Evolutionary conservation across 1,284 basidiomycete species (phyloP), one percentile per base, ranked within the genome.

Genomic region (Bothia castanella): DNA sequence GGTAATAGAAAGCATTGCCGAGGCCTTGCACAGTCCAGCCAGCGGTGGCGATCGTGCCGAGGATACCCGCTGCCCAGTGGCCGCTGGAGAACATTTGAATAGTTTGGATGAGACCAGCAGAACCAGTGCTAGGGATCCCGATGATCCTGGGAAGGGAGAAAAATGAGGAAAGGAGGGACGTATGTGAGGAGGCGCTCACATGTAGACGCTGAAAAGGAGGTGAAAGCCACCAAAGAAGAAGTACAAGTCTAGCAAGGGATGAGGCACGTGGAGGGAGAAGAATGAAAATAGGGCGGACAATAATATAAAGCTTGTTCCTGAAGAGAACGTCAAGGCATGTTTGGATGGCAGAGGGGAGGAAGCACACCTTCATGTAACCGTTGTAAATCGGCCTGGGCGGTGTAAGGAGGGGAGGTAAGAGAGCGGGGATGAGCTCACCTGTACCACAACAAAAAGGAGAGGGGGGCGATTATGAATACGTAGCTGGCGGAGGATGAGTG

Each of bases 151-250:
- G 36, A 25, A 45, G 54, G 55, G 58, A 56, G 29, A 34, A 27
- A 68, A 34, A 64, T 60, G 65, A 59, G 54, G 37, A 42, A 52
- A 53, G 42, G 49, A 27, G 49, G 59, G 32, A 50, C 1, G 13
- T 1, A 16, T 39, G 52, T 42, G 48, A 52, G 38, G 39, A 47
- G 32, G 52, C 50, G 63, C 84, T 72, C 65, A 88, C 88, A 91
- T 89, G 73, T 91, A 95, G 63, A 93, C 67, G 54, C 89, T 89
- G 75, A 89, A 97, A 34, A 91, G 74, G 51, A 98, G 76, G 72
- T 99, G 94, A 77, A 89, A 97, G 30, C 92, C 95, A 50, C 85
- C 80, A 72, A 98, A 98, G 72, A 97, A 82, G 76, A 96, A 96
- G 77, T 91, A 97, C 57, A 94, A 72, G 75, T 97, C 94, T 94